These are phyloP conservation scores for Thermomucor indicae-seudaticae DNA, from an alignment of 371 early-diverging fungal genomes.

Conservation along the genomic window DNA sequence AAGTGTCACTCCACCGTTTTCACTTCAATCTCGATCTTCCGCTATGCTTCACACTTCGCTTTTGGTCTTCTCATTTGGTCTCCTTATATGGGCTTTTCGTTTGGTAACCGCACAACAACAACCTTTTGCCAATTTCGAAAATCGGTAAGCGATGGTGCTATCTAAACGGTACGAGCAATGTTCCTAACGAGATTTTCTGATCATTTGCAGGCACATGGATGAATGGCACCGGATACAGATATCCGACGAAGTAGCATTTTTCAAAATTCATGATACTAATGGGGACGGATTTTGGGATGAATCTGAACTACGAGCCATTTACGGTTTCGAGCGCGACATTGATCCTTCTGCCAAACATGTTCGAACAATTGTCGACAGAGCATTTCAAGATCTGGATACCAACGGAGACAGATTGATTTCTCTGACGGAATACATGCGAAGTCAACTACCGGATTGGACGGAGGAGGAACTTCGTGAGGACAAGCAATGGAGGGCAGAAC, in stretches of 20 bases:
- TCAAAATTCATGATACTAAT: slow-evolving; percentile 41
- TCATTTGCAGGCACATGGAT: slow-evolving; percentile 25
- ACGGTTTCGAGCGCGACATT: slow-evolving; percentile 29
- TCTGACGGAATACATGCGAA: slow-evolving; percentile 23
- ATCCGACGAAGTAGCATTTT: slow-evolving; percentile 31
- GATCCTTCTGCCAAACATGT: slow-evolving; percentile 34
- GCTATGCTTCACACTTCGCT: no score
- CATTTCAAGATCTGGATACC: slow-evolving; percentile 34
- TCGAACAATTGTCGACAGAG: slow-evolving; percentile 29
- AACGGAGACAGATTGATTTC: slow-evolving; percentile 30
- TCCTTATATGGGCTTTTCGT: no score
- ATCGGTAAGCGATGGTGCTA: slow-evolving; percentile 8
- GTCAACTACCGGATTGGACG: slow-evolving; percentile 19
- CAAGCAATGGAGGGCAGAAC: slow-evolving; percentile 13
- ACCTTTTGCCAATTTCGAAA: slow-evolving; percentile 19
- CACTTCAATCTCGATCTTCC: no score
- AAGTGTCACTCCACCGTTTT: no score
- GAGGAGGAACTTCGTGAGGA: slow-evolving; percentile 11
- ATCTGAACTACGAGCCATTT: slow-evolving; percentile 24
- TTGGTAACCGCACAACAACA: no score
- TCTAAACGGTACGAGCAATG: no score
- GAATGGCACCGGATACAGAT: slow-evolving; percentile 32
- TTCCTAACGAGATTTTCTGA: neutral
- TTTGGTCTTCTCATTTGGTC: no score
- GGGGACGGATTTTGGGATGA: slow-evolving; percentile 34